Conservation (phyloP, 1,284 basidiomycete genomes). For the Trametes versicolor region DNA sequence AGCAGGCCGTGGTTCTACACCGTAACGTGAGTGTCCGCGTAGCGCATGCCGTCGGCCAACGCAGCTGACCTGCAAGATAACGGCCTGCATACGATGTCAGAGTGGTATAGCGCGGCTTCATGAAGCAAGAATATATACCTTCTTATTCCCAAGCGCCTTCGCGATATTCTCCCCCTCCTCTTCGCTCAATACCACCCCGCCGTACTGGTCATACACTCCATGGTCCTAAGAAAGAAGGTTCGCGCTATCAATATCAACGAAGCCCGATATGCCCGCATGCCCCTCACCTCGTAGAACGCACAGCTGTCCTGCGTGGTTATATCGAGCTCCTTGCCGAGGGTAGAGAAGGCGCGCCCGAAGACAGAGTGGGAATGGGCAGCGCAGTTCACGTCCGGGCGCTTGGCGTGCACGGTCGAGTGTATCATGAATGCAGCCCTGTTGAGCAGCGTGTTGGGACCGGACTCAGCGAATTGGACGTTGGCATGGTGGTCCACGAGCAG, state of each 20-base stretch:
- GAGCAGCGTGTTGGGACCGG: constrained; percentile 50
- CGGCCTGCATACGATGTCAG: constrained; percentile 19
- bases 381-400: constrained; percentile 68
- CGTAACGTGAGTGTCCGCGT: not conserved
- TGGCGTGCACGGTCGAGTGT: constrained; percentile 66
- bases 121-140: constrained; percentile 44
- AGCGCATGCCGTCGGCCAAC: not conserved
- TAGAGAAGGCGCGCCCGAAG: constrained; percentile 70
- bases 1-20: constrained; percentile 68
- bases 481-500: constrained; percentile 60
- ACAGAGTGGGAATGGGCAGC: constrained; percentile 73
- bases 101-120: not conserved
- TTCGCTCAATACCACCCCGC: constrained; percentile 66
- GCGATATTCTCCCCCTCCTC: constrained; percentile 69
- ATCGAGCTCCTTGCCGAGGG: constrained; percentile 65
- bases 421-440: constrained; percentile 61
- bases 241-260: not conserved
- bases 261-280: not conserved
- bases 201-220: constrained; percentile 32
- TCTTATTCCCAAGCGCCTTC: constrained; percentile 57
- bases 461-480: constrained; percentile 53
- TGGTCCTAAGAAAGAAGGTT: constrained; percentile 1
- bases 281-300: constrained; percentile 19
- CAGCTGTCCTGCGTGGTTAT: constrained; percentile 56
- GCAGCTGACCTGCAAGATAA: constrained; percentile 25